Evolutionary conservation across 2,329 filamentous ascomycete genomes (phyloP).

Genomic region (Claviceps purpurea): DNA sequence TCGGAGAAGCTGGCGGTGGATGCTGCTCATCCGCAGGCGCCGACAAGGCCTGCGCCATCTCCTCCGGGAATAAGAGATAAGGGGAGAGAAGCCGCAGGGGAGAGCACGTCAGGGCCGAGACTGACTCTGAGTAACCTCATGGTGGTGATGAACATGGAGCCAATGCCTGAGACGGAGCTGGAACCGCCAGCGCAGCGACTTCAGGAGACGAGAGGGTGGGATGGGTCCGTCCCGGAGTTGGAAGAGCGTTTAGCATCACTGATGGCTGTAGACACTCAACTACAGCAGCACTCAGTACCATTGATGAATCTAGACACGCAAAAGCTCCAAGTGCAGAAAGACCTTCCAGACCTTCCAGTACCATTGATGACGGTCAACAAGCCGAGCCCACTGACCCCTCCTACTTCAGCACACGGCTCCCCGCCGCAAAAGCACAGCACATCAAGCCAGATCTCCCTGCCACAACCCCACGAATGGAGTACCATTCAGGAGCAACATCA

Average conservation of each 20-base stretch:
- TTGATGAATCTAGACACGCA: too few relatives aligned
- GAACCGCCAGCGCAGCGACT: neutral
- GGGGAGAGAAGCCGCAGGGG: neutral
- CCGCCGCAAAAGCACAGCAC: slow-evolving; percentile 12
- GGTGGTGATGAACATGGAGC: slow-evolving; percentile 25
- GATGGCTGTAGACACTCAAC: neutral
- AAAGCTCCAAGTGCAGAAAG: too few relatives aligned
- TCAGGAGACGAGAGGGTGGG: neutral
- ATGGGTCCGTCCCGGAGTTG: neutral
- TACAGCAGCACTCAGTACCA: too few relatives aligned
- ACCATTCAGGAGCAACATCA: slow-evolving; percentile 16
- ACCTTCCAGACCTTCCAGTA: neutral
- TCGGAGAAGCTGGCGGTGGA: neutral
- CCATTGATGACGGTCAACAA: neutral
- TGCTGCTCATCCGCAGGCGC: neutral
- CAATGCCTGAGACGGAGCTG: slow-evolving; percentile 11
- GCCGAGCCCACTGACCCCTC: slow-evolving; percentile 17
- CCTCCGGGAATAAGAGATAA: neutral
- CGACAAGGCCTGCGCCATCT: neutral
- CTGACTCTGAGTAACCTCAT: slow-evolving; percentile 23
- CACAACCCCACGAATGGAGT: slow-evolving; percentile 22
- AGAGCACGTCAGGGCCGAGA: slow-evolving; percentile 1
- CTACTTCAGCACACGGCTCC: slow-evolving; percentile 16
- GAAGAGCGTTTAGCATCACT: neutral
- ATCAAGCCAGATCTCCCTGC: slow-evolving; percentile 18